Percentiles rank a stretch among this genome's conserved stretches.
phyloP scores from a whole-genome alignment of 805 yeast genomes.

The Candida vaughaniae region DNA sequence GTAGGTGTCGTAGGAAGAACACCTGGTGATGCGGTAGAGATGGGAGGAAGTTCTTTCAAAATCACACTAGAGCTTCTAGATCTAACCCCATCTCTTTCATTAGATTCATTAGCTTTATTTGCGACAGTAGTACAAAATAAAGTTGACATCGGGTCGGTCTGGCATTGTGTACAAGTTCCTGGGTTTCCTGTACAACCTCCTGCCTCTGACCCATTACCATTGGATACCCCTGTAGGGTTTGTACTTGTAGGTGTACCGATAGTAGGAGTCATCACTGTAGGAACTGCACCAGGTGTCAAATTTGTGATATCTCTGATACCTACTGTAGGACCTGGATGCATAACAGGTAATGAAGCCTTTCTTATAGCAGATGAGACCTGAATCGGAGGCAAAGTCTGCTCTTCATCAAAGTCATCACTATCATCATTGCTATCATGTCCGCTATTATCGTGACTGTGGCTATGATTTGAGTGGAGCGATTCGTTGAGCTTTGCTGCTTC shows the following conservation, averaged over 20 bases:
- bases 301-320: slow-evolving; percentile 48
- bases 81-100: slow-evolving; percentile 10
- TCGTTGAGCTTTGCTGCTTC: slow-evolving; percentile 43
- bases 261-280: slow-evolving; percentile 25
- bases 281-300: slow-evolving; percentile 38
- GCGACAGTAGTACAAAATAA: slow-evolving; percentile 87
- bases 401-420: slow-evolving; percentile 14
- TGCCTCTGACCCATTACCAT: slow-evolving; percentile 8
- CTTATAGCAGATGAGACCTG: slow-evolving; percentile 27
- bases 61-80: slow-evolving; percentile 2
- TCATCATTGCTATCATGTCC: slow-evolving; percentile 23
- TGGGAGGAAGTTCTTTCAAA: slow-evolving; percentile 5
- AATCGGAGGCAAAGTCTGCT: slow-evolving; percentile 44
- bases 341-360: slow-evolving; percentile 49
- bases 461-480: slow-evolving; percentile 17
- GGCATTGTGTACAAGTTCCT: slow-evolving; percentile 83
- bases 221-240: slow-evolving; percentile 5
- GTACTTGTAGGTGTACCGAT: slow-evolving; percentile 11
- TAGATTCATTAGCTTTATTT: slow-evolving; percentile 36
- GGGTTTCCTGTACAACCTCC: slow-evolving; percentile 81
- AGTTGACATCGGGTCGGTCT: slow-evolving; percentile 82
- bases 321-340: slow-evolving; percentile 64
- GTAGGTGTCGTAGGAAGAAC: slow-evolving; percentile 10
- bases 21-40: slow-evolving; percentile 19
- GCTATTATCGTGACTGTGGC: slow-evolving; percentile 7